Evolutionary conservation across 2,329 filamentous ascomycete species (phyloP).

Genomic region (Zelopaecilomyces penicillatus): DNA sequence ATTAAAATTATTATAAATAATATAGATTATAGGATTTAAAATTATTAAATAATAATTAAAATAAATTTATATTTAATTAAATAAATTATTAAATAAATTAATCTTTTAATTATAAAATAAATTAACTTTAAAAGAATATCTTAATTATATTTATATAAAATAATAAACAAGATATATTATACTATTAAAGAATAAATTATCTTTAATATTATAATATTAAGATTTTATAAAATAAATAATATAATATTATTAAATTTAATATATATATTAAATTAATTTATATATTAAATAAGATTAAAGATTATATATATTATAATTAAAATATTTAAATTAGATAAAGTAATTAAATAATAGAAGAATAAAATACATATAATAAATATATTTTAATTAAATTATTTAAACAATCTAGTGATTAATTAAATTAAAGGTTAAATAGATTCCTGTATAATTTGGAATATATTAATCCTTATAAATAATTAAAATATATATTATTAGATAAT

Average conservation of each 20-base stretch:
- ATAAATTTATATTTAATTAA: neutral
- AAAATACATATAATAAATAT: neutral
- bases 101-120: neutral
- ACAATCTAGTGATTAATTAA: neutral
- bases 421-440: neutral
- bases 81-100: slow-evolving; percentile 1
- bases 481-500: neutral
- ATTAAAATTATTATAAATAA: neutral
- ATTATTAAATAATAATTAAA: neutral
- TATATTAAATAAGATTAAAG: neutral
- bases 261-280: neutral
- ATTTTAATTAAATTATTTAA: neutral
- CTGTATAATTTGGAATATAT: neutral
- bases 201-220: neutral
- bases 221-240: neutral
- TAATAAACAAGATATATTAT: neutral
- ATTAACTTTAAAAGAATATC: neutral
- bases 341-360: neutral
- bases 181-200: neutral
- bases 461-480: neutral
- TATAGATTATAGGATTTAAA: neutral
- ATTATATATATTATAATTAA: neutral
- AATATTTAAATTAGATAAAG: neutral
- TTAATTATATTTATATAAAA: neutral
- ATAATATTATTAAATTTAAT: neutral